Base-by-base conservation (phyloP, 1,284 basidiomycete species). In the Ceratobasidium sp. region DNA sequence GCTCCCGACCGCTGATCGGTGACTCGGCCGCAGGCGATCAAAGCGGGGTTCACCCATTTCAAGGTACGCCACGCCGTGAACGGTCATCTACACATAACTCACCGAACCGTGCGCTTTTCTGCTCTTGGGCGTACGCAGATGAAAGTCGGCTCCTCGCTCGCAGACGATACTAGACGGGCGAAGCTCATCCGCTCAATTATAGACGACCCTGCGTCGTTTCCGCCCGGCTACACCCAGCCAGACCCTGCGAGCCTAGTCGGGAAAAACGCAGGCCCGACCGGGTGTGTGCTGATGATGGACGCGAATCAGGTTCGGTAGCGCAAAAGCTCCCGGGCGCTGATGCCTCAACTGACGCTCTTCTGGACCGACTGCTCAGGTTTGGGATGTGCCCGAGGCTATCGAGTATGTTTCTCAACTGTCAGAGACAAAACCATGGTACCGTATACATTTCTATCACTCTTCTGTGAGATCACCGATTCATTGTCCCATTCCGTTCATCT, bases 261-360 rank as follows among this genome's bases (percentile, higher is more conserved):
- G 14, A 98, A 98, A 87, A 98, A 98, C 77, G 95, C 96, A 7
- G 95, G 95, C 8, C 94, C 94, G 2, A 95, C 95, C 0, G 96
- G 96, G 11, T 89, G 91, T 63, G 95, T 98, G 26, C 84, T 98
- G 74, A 98, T 98, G 96, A 94, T 98, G 76, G 96, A 98, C 81
- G 92, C 95, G 59, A 98, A 98, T 83, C 96, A 96, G 82, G 78
- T 38, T 75, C 58, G 52, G 64, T 55, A 67, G 43, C 30, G 26
- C 50, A 44, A 50, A 67, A 67, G 38, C 64, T 26, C 13, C 47
- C 35, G 8, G 21, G 64, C 64, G 49, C 50, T 54, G 49, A 30
- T 28, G 14, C 30, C 64, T 67, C 64, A 67, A 67, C 64, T 67
- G 64, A 67, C 49, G 43, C 35, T 23, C 35, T 38, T 21, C 55